phyloP scores from a whole-genome alignment of 1,284 basidiomycete genomes.

The Trichosporon coremiiforme region DNA sequence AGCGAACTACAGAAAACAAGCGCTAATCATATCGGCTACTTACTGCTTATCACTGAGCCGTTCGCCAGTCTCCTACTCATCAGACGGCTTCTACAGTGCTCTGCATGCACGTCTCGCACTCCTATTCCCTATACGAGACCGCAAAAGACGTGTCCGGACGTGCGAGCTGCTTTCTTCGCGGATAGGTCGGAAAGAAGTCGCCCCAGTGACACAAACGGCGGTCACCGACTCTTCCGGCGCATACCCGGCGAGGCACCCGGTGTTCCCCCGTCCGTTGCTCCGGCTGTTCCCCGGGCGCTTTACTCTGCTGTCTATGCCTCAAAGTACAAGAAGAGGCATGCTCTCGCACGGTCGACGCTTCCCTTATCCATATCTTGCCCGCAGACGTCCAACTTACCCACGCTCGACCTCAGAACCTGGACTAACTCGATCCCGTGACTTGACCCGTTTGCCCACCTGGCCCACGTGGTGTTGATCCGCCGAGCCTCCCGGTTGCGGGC shows the following conservation, averaged over 20 bases:
- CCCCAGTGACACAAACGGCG: background rate
- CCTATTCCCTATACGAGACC: background rate
- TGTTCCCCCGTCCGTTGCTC: background rate
- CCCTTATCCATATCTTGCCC: background rate
- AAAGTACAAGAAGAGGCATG: background rate
- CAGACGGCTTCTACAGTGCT: background rate
- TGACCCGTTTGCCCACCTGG: background rate
- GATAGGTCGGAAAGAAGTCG: background rate
- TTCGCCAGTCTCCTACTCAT: background rate
- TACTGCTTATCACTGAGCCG: background rate
- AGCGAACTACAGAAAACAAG: background rate
- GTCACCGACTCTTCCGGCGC: background rate
- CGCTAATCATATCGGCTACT: background rate
- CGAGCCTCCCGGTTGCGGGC: background rate
- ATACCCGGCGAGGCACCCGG: background rate
- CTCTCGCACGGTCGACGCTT: background rate
- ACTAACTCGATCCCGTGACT: background rate
- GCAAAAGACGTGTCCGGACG: background rate
- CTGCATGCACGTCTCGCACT: background rate
- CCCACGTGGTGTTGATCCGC: background rate
- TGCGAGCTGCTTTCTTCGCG: background rate
- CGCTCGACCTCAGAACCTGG: background rate
- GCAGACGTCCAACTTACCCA: background rate
- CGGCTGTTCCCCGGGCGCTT: background rate
- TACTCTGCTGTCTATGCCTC: background rate